Evolutionary conservation across 2,329 filamentous ascomycete species (phyloP).

Genomic region (Penicillium aurantiogriseum): DNA sequence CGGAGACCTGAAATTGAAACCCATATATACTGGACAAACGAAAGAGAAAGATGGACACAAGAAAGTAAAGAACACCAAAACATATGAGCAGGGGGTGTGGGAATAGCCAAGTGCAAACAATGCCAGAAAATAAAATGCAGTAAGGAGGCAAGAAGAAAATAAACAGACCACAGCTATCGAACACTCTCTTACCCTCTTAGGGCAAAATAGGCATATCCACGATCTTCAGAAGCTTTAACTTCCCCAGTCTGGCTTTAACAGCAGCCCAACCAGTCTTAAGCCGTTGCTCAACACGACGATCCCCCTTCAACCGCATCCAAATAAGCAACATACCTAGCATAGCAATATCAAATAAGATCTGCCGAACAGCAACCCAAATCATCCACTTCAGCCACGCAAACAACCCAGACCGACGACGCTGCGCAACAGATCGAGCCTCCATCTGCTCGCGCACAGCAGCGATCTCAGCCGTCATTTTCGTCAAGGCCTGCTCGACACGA

Average conservation of each 20-base stretch:
- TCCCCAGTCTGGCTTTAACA: constrained; percentile 34
- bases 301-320: constrained; percentile 44
- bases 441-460: constrained; percentile 91
- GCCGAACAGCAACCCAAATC: constrained; percentile 68
- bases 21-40: constrained; percentile 29
- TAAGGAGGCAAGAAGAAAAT: background rate
- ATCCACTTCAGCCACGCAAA: constrained; percentile 70
- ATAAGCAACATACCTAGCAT: constrained; percentile 44
- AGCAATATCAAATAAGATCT: constrained; percentile 69
- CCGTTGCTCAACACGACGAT: constrained; percentile 42
- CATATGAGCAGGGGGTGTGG: background rate
- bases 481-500: constrained; percentile 79
- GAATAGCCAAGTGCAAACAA: background rate
- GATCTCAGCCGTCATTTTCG: constrained; percentile 87
- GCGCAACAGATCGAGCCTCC: constrained; percentile 70
- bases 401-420: constrained; percentile 62
- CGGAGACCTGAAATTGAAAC: constrained; percentile 21
- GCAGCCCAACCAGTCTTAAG: constrained; percentile 35
- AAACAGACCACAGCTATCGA: background rate
- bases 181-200: constrained; percentile 10
- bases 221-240: constrained; percentile 26
- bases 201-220: constrained; percentile 27
- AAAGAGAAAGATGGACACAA: constrained; percentile 14
- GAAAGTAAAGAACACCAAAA: constrained; percentile 3
- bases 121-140: constrained; percentile 4